Percentiles rank a stretch among this genome's conserved stretches.
Conservation (phyloP, 2,329 filamentous ascomycete genomes). For the Sporothrix pallida region DNA sequence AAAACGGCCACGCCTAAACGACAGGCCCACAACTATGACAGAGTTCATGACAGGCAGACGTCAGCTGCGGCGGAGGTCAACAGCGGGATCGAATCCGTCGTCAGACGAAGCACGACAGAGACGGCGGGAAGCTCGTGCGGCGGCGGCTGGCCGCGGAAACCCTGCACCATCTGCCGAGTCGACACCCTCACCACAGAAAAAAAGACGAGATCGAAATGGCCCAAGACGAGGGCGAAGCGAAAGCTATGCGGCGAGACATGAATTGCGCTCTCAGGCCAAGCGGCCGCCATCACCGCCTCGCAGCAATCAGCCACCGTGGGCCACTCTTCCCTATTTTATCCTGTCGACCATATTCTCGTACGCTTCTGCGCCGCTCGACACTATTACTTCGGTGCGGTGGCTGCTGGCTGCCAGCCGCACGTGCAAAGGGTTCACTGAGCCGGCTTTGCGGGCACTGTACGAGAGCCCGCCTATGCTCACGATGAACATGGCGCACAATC, state of each 20-base stretch:
- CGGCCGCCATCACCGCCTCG: not conserved
- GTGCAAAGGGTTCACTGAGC: constrained; percentile 71
- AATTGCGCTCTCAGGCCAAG: not conserved
- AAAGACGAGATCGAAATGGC: not conserved
- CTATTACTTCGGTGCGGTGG: constrained; percentile 58
- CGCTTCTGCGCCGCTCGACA: constrained; percentile 65
- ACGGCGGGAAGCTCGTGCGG: not conserved
- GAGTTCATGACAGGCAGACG: constrained; percentile 25
- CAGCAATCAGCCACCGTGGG: constrained; percentile 40
- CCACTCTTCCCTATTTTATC: constrained; percentile 57
- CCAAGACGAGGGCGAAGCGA: not conserved
- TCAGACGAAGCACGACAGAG: constrained; percentile 29
- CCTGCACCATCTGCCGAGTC: not conserved
- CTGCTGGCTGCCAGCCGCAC: constrained; percentile 66
- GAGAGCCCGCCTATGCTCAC: constrained; percentile 67
- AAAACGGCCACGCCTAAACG: constrained; percentile 15
- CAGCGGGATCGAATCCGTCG: constrained; percentile 13
- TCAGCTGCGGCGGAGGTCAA: constrained; percentile 20
- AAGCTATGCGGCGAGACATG: not conserved
- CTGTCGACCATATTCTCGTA: constrained; percentile 73
- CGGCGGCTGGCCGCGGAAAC: not conserved
- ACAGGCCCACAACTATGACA: not conserved
- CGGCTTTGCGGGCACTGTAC: constrained; percentile 76
- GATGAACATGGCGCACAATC: constrained; percentile 51
- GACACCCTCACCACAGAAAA: not conserved